Base-by-base conservation (phyloP, 805 yeast genomes). In the Yarrowia osloensis region DNA sequence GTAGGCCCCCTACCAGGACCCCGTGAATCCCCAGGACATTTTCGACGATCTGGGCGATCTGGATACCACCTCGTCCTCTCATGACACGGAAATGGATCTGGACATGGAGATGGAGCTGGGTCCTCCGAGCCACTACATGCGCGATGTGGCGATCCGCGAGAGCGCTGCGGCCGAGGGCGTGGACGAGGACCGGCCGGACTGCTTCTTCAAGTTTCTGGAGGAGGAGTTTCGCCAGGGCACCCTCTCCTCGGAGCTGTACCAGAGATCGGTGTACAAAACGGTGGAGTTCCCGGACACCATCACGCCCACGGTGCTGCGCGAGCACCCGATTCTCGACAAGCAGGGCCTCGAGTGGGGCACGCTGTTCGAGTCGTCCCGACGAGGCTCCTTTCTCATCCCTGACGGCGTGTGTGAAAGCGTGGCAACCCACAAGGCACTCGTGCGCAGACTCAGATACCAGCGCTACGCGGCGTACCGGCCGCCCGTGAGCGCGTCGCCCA, bases 331-430 rank as follows among this genome's bases (percentile, higher is more conserved):
- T 28, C 49, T 57, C 33, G 66, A 61, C n/a, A 61, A 61, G 19
- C 66, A 61, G 44, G 66, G 66, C 3, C 52, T 61, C 12, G 66
- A 61, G 11, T 61, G 66, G 66, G 63, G 63, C 29, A 40, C 63
- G 26, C 21, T 57, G 26, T 57, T 57, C 7, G 63, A 57, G 49
- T 57, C 63, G 19, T 26, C 37, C 13, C 6, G 63, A 19, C 5
- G 63, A 21, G 63, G 63, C 33, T 39, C 49, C 15, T 57, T 57
- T 40, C 63, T 57, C 24, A 57, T 57, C 21, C 63, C 63, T 11
- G 63, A 57, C 3, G 63, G 63, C 3, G 63, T 57, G 6, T 57
- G 63, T 19, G 63, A 57, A 40, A 57, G 63, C 31, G 49, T 57
- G 28, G 49, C 33, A n/a, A 21, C n/a, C 24, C 63, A 57, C 47